A percentile compares a stretch with the other conserved stretches of the same genome.
Evolutionary conservation across 495 filamentous ascomycete genomes (phyloP).

Genomic region (Hypoxylon subgilvum): DNA sequence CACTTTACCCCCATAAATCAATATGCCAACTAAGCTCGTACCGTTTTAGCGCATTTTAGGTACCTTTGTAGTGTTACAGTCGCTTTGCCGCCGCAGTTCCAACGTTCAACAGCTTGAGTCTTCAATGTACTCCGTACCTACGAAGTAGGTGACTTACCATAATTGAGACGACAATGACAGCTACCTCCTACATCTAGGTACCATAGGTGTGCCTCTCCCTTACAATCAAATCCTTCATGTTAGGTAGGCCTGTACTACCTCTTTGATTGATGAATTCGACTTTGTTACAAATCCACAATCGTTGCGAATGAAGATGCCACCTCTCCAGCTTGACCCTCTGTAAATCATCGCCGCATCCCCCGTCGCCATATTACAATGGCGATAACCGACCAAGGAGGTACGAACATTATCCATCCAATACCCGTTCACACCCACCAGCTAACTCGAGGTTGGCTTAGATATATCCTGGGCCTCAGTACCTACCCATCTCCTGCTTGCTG

Average conservation of each 20-base stretch:
- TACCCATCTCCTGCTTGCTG: slow-evolving; percentile 57
- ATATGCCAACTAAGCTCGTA: too few relatives aligned
- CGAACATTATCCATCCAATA: neutral
- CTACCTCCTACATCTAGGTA: too few relatives aligned
- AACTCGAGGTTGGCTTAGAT: slow-evolving; percentile 15
- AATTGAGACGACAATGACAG: too few relatives aligned
- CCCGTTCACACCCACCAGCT: neutral
- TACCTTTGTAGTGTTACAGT: too few relatives aligned
- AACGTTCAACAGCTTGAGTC: too few relatives aligned
- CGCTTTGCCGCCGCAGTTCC: too few relatives aligned
- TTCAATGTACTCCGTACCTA: too few relatives aligned
- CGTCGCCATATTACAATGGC: slow-evolving; percentile 9
- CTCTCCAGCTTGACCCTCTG: neutral
- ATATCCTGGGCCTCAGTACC: slow-evolving; percentile 55
- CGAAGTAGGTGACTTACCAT: too few relatives aligned
- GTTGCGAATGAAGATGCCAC: slow-evolving; percentile 1
- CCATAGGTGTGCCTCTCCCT: too few relatives aligned
- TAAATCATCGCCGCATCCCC: slow-evolving; percentile 8
- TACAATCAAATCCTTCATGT: too few relatives aligned
- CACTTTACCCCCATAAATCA: too few relatives aligned
- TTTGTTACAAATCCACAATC: slow-evolving; percentile 4
- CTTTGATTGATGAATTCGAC: neutral
- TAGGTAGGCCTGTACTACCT: neutral
- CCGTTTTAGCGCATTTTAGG: too few relatives aligned
- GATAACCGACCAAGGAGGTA: slow-evolving; percentile 15